Conservation (phyloP, 331 rosid genomes). For the Quercus lobata region DNA sequence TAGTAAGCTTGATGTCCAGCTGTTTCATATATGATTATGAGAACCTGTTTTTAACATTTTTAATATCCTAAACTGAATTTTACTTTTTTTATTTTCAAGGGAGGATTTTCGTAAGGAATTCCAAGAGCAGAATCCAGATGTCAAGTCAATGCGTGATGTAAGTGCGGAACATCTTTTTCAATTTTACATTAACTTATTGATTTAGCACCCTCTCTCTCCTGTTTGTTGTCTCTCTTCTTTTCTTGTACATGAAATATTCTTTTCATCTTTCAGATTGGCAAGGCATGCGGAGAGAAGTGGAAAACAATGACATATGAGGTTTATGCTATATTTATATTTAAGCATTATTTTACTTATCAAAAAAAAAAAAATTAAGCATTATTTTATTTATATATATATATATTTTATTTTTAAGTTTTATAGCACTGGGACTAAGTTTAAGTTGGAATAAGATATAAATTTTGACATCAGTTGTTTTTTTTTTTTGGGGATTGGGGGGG, state of each 20-base stretch:
- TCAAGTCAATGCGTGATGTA: constrained; percentile 91
- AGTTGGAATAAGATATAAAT: too few relatives aligned
- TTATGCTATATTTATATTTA: neutral
- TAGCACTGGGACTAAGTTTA: neutral
- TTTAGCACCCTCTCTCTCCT: neutral
- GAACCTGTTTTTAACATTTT: constrained; percentile 6
- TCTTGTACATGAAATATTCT: neutral
- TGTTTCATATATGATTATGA: constrained; percentile 2
- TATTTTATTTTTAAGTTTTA: neutral
- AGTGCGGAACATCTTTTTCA: constrained; percentile 12
- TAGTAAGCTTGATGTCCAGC: constrained; percentile 5
- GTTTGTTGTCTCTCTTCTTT: neutral
- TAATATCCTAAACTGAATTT: constrained; percentile 23
- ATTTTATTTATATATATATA: neutral
- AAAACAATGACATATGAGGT: constrained; percentile 94
- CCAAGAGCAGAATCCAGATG: constrained; percentile 78
- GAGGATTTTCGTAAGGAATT: constrained; percentile 87
- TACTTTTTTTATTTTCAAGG: constrained; percentile 45
- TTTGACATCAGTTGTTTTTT: too few relatives aligned
- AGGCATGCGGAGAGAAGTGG: constrained; percentile 98
- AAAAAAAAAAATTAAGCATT: neutral
- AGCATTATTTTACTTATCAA: neutral
- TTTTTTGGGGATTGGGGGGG: too few relatives aligned
- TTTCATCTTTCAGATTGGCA: constrained; percentile 65
- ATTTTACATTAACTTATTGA: neutral